Evolutionary conservation across 352 stramenopile species (phyloP).

Genomic region (Phytophthora quininea): DNA sequence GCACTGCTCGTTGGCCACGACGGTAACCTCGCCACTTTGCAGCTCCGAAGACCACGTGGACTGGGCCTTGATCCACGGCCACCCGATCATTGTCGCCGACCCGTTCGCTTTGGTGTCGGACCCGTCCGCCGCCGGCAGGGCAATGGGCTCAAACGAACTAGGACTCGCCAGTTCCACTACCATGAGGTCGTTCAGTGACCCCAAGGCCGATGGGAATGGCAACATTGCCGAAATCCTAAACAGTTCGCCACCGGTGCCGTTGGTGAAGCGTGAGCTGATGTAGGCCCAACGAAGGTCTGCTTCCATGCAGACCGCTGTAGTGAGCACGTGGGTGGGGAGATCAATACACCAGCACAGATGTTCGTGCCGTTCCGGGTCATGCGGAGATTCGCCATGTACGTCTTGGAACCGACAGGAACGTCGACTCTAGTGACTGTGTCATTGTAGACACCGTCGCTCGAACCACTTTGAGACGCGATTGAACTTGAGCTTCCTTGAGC

Average conservation of each 20-base stretch:
- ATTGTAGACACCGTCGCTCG: background rate
- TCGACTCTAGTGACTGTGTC: constrained; percentile 32
- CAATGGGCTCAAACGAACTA: constrained; percentile 33
- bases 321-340: background rate
- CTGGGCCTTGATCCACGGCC: constrained; percentile 15
- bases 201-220: background rate
- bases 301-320: background rate
- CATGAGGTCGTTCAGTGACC: constrained; percentile 2
- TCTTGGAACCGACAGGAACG: constrained; percentile 34
- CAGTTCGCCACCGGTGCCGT: constrained; percentile 3
- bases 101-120: constrained; percentile 21
- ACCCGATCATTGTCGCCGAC: constrained; percentile 31
- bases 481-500: background rate
- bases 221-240: constrained; percentile 1
- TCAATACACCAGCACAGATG: background rate
- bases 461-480: background rate
- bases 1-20: constrained; percentile 40
- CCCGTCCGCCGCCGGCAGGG: constrained; percentile 25
- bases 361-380: constrained; percentile 1
- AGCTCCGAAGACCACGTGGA: constrained; percentile 21
- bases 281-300: background rate
- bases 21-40: constrained; percentile 26
- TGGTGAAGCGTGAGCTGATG: background rate
- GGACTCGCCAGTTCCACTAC: constrained; percentile 41
- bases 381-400: constrained; percentile 24